These are phyloP conservation scores for Cydonia oblonga DNA, from an alignment of 331 rosid species.

Conservation along the genomic window DNA sequence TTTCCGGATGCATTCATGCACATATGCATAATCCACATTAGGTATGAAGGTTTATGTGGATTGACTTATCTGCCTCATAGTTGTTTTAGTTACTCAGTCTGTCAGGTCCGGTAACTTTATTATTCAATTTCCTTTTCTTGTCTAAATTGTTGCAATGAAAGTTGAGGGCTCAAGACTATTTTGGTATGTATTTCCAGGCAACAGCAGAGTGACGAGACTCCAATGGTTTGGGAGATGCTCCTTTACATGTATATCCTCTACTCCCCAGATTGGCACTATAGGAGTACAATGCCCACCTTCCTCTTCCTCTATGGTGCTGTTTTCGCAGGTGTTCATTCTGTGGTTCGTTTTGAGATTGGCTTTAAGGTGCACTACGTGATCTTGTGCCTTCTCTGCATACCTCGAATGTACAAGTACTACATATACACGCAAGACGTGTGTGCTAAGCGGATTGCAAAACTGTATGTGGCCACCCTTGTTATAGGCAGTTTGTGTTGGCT, in stretches of 20 bases:
- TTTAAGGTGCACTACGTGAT: conserved; percentile 62
- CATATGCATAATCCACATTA: neutral
- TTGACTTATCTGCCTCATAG: neutral
- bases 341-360: conserved; percentile 45
- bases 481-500: conserved; percentile 66
- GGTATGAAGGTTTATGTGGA: neutral
- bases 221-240: conserved; percentile 90
- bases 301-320: conserved; percentile 59
- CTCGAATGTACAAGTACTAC: conserved; percentile 87
- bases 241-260: conserved; percentile 74
- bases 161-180: conserved; percentile 9
- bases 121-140: neutral
- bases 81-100: neutral
- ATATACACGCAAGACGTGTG: conserved; percentile 45
- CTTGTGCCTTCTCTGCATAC: conserved; percentile 70
- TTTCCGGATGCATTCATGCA: neutral
- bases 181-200: conserved; percentile 43
- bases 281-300: conserved; percentile 76
- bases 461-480: conserved; percentile 44
- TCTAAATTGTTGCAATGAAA: neutral
- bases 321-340: conserved; percentile 50
- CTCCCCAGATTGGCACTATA: conserved; percentile 91
- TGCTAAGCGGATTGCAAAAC: conserved; percentile 54
- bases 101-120: neutral
- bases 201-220: conserved; percentile 86